Conservation (phyloP, 176 grass and related monocot species). For the Pontederia crassipes region DNA sequence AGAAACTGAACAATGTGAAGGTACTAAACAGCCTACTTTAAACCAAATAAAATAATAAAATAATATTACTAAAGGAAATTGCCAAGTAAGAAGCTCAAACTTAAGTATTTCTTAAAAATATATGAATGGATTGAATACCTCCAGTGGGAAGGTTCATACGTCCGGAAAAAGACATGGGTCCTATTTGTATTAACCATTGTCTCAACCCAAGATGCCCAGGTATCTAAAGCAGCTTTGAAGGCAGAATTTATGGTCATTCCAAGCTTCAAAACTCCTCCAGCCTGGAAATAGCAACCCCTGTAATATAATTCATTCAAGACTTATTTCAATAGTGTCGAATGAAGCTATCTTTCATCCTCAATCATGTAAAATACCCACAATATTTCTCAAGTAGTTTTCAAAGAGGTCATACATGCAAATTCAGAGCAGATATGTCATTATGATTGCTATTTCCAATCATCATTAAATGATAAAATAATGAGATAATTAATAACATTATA, state of each 20-base stretch:
- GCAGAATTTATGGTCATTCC: slow-evolving; percentile 74
- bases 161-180: slow-evolving; percentile 78
- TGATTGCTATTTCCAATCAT: too few species aligned
- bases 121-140: slow-evolving; percentile 34
- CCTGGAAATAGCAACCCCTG: slow-evolving; percentile 99
- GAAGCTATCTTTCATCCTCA: too few species aligned
- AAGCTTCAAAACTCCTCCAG: slow-evolving; percentile 58
- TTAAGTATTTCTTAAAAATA: background rate
- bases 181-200: slow-evolving; percentile 51
- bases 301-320: slow-evolving; percentile 15
- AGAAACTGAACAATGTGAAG: too few species aligned
- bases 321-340: too few species aligned
- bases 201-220: slow-evolving; percentile 84
- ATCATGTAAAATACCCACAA: too few species aligned
- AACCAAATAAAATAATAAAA: background rate
- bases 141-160: slow-evolving; percentile 96
- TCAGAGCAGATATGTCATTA: too few species aligned
- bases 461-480: too few species aligned
- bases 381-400: too few species aligned
- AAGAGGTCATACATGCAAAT: too few species aligned
- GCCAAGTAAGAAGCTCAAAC: background rate
- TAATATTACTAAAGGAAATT: background rate
- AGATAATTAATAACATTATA: too few species aligned
- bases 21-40: too few species aligned
- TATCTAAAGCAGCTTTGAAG: slow-evolving; percentile 83